Percentiles rank a stretch among this genome's conserved stretches.
These are phyloP conservation scores for Monotropa hypopitys DNA, from an alignment of 179 eudicot species.

Conservation along the genomic window DNA sequence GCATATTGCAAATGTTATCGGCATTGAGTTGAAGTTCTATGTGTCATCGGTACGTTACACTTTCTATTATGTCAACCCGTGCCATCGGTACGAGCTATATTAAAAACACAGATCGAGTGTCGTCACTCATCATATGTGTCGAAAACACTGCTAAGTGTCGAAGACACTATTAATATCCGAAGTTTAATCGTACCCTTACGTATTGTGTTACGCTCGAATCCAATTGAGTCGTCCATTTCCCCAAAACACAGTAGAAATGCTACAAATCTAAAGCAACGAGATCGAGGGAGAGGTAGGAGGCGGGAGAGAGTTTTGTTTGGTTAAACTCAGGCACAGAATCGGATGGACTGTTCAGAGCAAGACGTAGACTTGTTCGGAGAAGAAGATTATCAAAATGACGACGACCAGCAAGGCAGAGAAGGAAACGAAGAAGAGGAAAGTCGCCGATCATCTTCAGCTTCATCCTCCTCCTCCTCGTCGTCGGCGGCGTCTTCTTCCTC, in stretches of 20 bases:
- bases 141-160: no score
- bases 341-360: conserved; percentile 39
- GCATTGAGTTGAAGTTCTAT: no score
- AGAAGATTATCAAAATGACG: conserved; percentile 3
- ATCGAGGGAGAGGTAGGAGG: background rate
- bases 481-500: conserved; percentile 31
- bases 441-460: conserved; percentile 45
- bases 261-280: background rate
- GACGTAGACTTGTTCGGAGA: conserved; percentile 53
- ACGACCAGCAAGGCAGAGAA: conserved; percentile 2
- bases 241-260: background rate
- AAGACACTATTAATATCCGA: no score
- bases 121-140: no score
- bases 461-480: conserved; percentile 30
- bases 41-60: no score
- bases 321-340: background rate
- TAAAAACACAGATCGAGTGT: no score
- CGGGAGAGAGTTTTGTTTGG: background rate
- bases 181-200: no score
- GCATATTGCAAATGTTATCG: no score
- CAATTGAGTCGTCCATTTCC: background rate
- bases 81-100: no score
- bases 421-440: conserved; percentile 6
- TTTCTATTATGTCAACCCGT: no score
- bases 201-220: no score